phyloP scores from a whole-genome alignment of 2,329 filamentous ascomycete genomes.

The Helotiales sp. region DNA sequence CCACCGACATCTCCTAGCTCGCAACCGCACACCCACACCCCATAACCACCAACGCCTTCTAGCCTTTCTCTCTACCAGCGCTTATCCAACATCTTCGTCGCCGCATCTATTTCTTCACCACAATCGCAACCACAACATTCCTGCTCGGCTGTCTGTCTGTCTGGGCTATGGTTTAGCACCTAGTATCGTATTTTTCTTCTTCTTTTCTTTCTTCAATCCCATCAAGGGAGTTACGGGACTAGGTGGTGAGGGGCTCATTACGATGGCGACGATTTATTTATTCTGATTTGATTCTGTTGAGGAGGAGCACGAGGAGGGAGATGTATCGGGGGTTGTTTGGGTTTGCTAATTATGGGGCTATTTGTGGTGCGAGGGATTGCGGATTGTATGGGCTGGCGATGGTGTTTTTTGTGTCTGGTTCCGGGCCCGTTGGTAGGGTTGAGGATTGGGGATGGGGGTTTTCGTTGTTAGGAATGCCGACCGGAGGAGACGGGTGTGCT shows the following conservation, averaged over 20 bases:
- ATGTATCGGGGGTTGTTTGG: conserved; percentile 66
- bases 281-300: conserved; percentile 66
- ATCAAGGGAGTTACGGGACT: conserved; percentile 72
- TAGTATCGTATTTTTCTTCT: conserved; percentile 60
- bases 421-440: conserved; percentile 63
- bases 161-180: conserved; percentile 68
- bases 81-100: conserved; percentile 71
- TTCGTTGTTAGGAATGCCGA: conserved; percentile 58
- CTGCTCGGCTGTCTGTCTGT: conserved; percentile 63
- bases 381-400: conserved; percentile 70
- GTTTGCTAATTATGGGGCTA: conserved; percentile 65
- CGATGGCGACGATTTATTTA: conserved; percentile 69
- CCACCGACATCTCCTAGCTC: conserved; percentile 76
- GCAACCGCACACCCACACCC: conserved; percentile 77
- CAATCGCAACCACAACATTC: conserved; percentile 66
- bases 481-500: too few species aligned
- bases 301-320: conserved; percentile 54
- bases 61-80: conserved; percentile 75
- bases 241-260: conserved; percentile 71
- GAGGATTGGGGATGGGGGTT: conserved; percentile 55
- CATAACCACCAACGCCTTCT: conserved; percentile 72
- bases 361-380: conserved; percentile 68
- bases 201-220: conserved; percentile 66
- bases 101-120: conserved; percentile 66
- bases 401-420: conserved; percentile 67